Base-by-base conservation (phyloP, 805 yeast species). In the Candida vartiovaarae region DNA sequence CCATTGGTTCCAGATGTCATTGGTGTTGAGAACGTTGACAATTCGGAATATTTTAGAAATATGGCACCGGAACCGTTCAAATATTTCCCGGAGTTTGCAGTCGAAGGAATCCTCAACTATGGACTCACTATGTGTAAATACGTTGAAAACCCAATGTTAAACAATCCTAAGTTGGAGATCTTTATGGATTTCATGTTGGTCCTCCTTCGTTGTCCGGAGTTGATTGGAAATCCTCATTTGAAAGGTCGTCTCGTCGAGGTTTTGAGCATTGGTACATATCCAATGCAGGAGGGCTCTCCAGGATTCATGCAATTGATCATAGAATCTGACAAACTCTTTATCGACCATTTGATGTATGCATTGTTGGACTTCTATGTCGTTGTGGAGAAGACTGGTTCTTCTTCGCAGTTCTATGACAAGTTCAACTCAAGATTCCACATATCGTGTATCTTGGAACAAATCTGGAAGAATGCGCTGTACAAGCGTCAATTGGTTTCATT, bases 311-410 rank as follows among this genome's bases (percentile, higher is more conserved):
- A 80, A 48, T 71, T 72, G 5, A 70, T 82, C 6, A 80, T 88
- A 62, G 80, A 74, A 53, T 67, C 78, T 8, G 80, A 88, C 54
- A 72, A 75, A 42, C 55, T 83, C 24, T 82, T 88, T 2, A 65
- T 68, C 29, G 69, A 80, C 33, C 79, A 89, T 60, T 60, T 93
- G 49, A 68, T 93, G 45, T 89, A 86, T 56, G 84, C 96, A 1
- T 71, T 93, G 44, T 73, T 93, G 64, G 95, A 88, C 55, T 84
- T 89, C 49, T 93, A 91, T 62, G 95, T 93, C 32, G 87, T 86
- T 72, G 90, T 91, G 40, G 99, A 93, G 62, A 89, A 86, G 57
- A 93, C 99, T 0, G 99, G 99, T 8, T 84, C 96, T 2, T 82
- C 91, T 6, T 80, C 95, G 0, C 98, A 93, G 64, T 93, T 91